Evolutionary conservation across 495 filamentous ascomycete genomes (phyloP).

Genomic region (Alectoria sarmentosa): DNA sequence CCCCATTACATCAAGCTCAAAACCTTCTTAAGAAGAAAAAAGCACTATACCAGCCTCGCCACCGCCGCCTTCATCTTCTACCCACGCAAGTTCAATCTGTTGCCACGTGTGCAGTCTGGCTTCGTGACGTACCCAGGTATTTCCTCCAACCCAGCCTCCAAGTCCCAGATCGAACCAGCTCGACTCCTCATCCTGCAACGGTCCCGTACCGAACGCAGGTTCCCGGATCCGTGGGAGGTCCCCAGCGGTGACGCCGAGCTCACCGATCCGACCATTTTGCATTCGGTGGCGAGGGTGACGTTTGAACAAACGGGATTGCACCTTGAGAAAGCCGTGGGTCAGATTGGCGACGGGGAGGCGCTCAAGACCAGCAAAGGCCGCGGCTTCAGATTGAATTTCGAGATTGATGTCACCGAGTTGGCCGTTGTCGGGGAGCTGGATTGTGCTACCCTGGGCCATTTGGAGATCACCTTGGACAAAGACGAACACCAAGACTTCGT

Average conservation of each 20-base stretch:
- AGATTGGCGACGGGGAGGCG: conserved; percentile 34
- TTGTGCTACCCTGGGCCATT: conserved; percentile 22
- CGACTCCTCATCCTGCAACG: conserved; percentile 50
- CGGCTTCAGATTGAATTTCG: neutral
- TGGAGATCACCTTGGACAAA: conserved; percentile 34
- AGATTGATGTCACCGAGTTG: conserved; percentile 30
- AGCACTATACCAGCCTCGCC: conserved; percentile 33
- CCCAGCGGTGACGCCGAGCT: conserved; percentile 49
- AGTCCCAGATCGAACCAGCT: conserved; percentile 5
- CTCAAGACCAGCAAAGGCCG: conserved; percentile 18
- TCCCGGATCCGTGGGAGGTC: conserved; percentile 48
- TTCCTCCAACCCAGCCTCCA: neutral
- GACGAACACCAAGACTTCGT: conserved; percentile 39
- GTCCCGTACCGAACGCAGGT: conserved; percentile 37
- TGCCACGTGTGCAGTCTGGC: neutral
- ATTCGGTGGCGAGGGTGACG: conserved; percentile 48
- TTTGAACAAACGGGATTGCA: conserved; percentile 53
- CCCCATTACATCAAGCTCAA: conserved; percentile 34
- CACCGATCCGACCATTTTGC: conserved; percentile 44
- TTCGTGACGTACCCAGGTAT: neutral
- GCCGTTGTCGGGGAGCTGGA: neutral
- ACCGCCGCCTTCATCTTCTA: conserved; percentile 42
- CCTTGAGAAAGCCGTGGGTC: conserved; percentile 38
- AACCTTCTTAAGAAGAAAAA: conserved; percentile 30
- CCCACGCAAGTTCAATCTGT: conserved; percentile 8